Base-by-base conservation (phyloP, 2,329 filamentous ascomycete genomes). In the Esteya vermicola region DNA sequence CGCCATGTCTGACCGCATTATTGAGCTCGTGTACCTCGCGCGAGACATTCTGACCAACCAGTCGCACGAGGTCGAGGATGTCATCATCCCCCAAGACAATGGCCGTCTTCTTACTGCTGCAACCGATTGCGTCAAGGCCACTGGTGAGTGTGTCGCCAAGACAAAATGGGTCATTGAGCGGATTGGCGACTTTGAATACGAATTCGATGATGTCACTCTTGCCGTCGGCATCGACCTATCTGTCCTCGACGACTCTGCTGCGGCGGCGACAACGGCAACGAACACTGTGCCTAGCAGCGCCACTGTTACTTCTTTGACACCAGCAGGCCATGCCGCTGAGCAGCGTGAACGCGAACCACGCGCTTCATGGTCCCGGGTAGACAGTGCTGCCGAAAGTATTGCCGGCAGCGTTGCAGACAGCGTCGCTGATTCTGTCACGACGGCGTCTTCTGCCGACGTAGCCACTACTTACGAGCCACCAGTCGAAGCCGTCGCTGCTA, bases 181-280 rank as follows among this genome's bases (percentile, higher is more conserved):
- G 45, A 85, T 91, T 47, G 86, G 88, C 18, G 88, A 94, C 57
- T 93, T 94, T 48, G 86, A 94, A 57, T 76, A 88, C 48, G 85
- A 93, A 55, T 67, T 83, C 40, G 75, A 81, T 48, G 54, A 62
- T 28, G 62, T 61, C 16, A 58, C 53, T 46, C 59, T 42, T 25
- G 52, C 65, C 23, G 58, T 82, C 21, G 70, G 68, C 8, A 67
- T 79, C 38, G 71, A 77, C 46, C 55, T 76, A 22, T 70, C 75
- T 43, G 57, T 67, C n/a, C 58, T 75, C 34, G 63, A 72, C 21
- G 18, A 6, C 6, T 9, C 19, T 18, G 28, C 25, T 9, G 36
- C 21, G 9, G 21, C 23, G 16, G 21, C 23, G 13, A 6, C 23
- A 6, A 13, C 8, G 22, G 4, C 34, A 3, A 14, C 9, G 9